Evolutionary conservation across 2,329 filamentous ascomycete genomes (phyloP), one percentile per base, ranked within the genome.

Genomic region (Neospermospora avenae): DNA sequence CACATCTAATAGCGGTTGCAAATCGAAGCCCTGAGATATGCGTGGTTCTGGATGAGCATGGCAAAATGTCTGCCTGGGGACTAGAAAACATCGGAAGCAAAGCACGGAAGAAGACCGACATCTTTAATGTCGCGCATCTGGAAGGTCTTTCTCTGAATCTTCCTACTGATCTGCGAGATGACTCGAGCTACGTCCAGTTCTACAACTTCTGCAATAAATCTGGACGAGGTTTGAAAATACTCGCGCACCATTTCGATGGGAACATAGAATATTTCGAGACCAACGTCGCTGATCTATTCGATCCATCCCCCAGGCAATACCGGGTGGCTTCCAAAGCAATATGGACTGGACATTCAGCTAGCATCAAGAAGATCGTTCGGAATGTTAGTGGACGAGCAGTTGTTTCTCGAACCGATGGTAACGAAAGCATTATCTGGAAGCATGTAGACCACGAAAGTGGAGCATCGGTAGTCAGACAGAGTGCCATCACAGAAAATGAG

Each of bases 1-100:
- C 95, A 67, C 91, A 96, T 71, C 78, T 98, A 4, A 88, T 96
- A 45, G 89, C 92, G 66, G 83, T 97, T 67, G 91, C 91, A 10
- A 95, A 93, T 63, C 87, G 88, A 55, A 89, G 83, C 58, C 91
- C 93, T 0, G 95, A 99, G 72, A 84, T 99, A 2, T 95, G 92
- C 66, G 81, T 98, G 24, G 86, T 93, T 8, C 79, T 96, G 51
- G 91, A 98, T 74, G 86, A 87, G n/a, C 79, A 82, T 51, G 93
- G 93, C 1, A 86, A 87, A 65, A 91, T 98, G 88, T 92, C 90
- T 42, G 91, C 91, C 0, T 97, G 93, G 90, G 93, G 91, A 0
- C 77, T 99, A 58, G 93, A 98, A 73, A 93, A 93, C 70, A 83
- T 96, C 20, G 88, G 89, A 37, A 86, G 84, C 68, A 91, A 87